Conservation (phyloP, 371 early-diverging fungal species). For the Apophysomyces ossiformis region DNA sequence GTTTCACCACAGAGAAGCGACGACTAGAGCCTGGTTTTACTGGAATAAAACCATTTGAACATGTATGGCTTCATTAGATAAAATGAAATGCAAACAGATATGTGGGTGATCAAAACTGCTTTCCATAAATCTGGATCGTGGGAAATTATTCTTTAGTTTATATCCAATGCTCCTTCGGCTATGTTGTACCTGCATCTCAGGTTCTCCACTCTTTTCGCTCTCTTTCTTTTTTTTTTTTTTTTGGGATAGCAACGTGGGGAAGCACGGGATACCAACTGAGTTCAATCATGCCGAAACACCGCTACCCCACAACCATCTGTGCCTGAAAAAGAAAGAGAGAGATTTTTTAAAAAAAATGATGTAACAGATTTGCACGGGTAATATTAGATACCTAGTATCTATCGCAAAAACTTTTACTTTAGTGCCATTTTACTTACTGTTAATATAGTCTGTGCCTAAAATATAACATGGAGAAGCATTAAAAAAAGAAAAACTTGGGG, state of each 20-base stretch:
- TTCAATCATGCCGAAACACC: constrained; percentile 14
- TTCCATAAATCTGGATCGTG: background rate
- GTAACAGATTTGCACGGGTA: background rate
- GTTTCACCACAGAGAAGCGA: background rate
- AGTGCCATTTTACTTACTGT: background rate
- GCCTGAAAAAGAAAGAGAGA: background rate
- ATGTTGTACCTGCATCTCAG: background rate
- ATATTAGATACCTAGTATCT: background rate
- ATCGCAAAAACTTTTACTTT: background rate
- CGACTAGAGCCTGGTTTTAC: too few relatives aligned
- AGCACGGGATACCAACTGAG: constrained; percentile 4
- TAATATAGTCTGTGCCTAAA: background rate
- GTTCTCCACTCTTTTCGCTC: background rate
- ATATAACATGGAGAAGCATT: background rate
- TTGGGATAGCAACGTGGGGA: constrained; percentile 14
- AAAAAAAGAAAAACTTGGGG: background rate
- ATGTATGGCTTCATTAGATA: too few relatives aligned
- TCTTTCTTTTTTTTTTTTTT: constrained; percentile 9
- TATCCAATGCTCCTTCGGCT: background rate
- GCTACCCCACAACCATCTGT: constrained; percentile 17
- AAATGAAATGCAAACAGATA: too few relatives aligned
- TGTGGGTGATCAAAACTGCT: too few relatives aligned
- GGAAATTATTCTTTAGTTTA: background rate
- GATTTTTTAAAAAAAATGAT: background rate
- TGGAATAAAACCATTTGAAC: too few relatives aligned